Conservation (phyloP, 371 early-diverging fungal species). For the Saksenaea vasiformis region DNA sequence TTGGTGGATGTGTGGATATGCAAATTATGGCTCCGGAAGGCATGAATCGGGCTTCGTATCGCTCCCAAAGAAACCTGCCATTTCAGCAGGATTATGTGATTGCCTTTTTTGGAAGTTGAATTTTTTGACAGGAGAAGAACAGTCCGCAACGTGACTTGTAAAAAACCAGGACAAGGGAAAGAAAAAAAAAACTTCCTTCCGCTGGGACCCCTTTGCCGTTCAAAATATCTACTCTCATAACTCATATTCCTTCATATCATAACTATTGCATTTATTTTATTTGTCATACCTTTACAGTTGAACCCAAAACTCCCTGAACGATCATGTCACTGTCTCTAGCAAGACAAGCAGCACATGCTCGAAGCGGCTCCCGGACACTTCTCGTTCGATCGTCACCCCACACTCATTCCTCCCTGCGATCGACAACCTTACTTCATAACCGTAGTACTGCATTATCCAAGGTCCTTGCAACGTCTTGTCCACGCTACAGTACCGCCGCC, state of each 20-base stretch:
- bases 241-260: neutral
- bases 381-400: neutral
- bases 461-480: neutral
- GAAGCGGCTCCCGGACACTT: neutral
- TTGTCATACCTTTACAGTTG: neutral
- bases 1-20: no score
- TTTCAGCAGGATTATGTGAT: no score
- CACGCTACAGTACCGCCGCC: conserved; percentile 3
- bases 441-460: neutral
- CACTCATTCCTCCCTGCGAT: neutral
- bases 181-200: conserved; percentile 5
- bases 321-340: conserved; percentile 24
- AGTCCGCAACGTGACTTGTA: neutral
- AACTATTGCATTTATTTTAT: conserved; percentile 3
- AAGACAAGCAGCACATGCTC: conserved; percentile 18
- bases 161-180: neutral
- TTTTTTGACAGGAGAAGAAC: no score
- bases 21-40: no score
- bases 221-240: neutral
- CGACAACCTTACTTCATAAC: neutral
- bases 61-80: no score
- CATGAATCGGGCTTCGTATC: no score
- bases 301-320: neutral
- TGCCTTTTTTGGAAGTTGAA: neutral
- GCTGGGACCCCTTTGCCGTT: neutral